Evolutionary conservation across 2,329 filamentous ascomycete species (phyloP).

Genomic region (Monilinia aucupariae): DNA sequence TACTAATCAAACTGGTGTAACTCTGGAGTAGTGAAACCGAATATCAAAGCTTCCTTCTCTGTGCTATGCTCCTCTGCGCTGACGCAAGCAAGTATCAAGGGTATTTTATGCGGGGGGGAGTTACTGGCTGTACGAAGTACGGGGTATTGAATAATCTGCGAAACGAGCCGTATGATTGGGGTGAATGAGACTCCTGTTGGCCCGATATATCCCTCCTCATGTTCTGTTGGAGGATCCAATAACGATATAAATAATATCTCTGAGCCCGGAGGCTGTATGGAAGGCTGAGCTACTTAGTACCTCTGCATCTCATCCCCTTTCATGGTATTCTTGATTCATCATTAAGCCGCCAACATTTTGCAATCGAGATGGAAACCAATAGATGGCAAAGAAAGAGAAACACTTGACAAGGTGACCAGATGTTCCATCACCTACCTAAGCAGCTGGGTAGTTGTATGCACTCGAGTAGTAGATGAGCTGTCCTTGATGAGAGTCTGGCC

Average conservation of each 20-base stretch:
- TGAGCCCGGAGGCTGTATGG: not conserved
- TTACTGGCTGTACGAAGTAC: not conserved
- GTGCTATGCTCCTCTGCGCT: slow-evolving; percentile 12
- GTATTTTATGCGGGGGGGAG: not conserved
- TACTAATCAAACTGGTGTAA: not conserved
- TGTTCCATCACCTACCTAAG: not conserved
- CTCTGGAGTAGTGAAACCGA: not conserved
- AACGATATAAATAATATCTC: not conserved
- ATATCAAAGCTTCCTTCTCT: not conserved
- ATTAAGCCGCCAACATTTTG: not conserved
- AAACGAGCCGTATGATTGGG: not conserved
- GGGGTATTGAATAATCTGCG: not conserved
- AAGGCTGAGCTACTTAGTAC: too few relatives aligned
- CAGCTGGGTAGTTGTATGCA: not conserved
- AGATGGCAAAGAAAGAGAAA: not conserved
- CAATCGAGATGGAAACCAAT: not conserved
- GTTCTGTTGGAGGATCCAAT: not conserved
- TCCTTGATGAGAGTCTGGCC: not conserved
- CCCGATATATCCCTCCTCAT: not conserved
- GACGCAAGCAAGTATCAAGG: slow-evolving; percentile 13
- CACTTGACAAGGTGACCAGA: not conserved
- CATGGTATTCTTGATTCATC: slow-evolving; percentile 1
- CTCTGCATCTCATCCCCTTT: not conserved
- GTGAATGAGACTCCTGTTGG: not conserved
- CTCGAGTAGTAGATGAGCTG: not conserved